Evolutionary conservation across 176 grass and related monocot species (phyloP), one percentile per base, ranked within the genome.

Genomic region (Coix lacrymajobi): DNA sequence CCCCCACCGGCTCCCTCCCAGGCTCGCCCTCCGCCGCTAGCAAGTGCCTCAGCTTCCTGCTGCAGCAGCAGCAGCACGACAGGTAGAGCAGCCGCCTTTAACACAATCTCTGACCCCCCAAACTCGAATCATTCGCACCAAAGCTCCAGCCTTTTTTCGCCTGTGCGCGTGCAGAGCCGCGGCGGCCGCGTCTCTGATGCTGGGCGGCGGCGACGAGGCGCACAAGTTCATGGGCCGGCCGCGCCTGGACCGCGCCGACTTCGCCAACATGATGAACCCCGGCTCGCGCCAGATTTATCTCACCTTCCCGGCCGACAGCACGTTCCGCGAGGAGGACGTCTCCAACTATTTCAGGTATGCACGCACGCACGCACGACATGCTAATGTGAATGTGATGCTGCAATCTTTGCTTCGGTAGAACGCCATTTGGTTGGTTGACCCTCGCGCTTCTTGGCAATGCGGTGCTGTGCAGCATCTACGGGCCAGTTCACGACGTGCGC

Each of bases 401-500:
- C 17, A 52, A 56, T 54, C 71, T 34, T 34, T 48, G 77, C n/a
- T 72, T 71, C 1, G 22, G 15, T 41, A 5, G 8, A 36, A 31
- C 28, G 15, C 79, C 31, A 20, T 79, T 44, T 72, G 9, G 36
- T 38, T 77, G 9, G 19, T 12, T 19, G 31, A 31, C 77, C 62
- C 40, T 56, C 20, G 32, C 4, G 20, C 45, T 41, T 73, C 43
- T 74, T 80, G 69, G 60, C 33, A 80, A 80, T 80, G 77, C 68
- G 32, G 7, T 33, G 77, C 68, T 24, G 7, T 33, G 69, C 81
- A 97, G 94, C 68, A 92, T 92, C 66, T 97, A 92, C 73, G 92
- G 95, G 7, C 92, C 92, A 14, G 95, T 97, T 80, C 95, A 97
- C 81, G 95, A 97, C 73, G 95, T 97, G 62, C 87, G 95, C 66